Evolutionary conservation across 1,139 yeast species (phyloP).

Genomic region (Saccharomyces hybrid): DNA sequence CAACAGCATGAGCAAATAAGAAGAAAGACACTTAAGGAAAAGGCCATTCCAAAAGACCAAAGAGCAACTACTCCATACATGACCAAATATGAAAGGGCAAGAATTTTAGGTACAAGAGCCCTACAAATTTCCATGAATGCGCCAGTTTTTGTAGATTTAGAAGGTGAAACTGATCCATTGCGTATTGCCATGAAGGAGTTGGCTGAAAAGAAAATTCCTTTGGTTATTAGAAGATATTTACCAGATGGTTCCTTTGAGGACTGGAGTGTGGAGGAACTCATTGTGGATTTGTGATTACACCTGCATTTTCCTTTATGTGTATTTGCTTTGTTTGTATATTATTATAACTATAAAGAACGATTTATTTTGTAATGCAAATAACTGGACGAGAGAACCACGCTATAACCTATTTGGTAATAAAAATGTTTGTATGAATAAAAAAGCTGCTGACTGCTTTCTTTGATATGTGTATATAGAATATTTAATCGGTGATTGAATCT

Average conservation of each 20-base stretch:
- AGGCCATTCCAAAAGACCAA: slow-evolving; percentile 82
- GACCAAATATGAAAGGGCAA: slow-evolving; percentile 97
- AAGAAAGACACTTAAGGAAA: slow-evolving; percentile 65
- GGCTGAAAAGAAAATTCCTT: slow-evolving; percentile 88
- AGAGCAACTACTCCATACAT: slow-evolving; percentile 95
- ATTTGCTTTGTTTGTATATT: slow-evolving; percentile 3
- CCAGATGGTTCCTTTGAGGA: slow-evolving; percentile 98
- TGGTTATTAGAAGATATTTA: slow-evolving; percentile 88
- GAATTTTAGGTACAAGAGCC: slow-evolving; percentile 94
- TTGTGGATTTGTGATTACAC: slow-evolving; percentile 59
- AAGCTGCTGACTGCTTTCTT: slow-evolving; percentile 1
- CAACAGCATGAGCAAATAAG: slow-evolving; percentile 40
- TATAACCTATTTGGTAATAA: background rate
- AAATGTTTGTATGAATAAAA: background rate
- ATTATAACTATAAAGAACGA: background rate
- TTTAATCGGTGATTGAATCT: slow-evolving; percentile 38
- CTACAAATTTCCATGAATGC: slow-evolving; percentile 96
- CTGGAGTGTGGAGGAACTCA: slow-evolving; percentile 98
- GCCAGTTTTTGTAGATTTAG: slow-evolving; percentile 94
- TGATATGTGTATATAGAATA: background rate
- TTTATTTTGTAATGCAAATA: background rate
- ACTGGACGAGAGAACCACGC: background rate
- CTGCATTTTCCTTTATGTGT: slow-evolving; percentile 16
- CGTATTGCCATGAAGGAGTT: slow-evolving; percentile 97
- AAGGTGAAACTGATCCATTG: slow-evolving; percentile 98